Evolutionary conservation across 2,329 filamentous ascomycete genomes (phyloP).

Genomic region (Fusarium nisikadoi): DNA sequence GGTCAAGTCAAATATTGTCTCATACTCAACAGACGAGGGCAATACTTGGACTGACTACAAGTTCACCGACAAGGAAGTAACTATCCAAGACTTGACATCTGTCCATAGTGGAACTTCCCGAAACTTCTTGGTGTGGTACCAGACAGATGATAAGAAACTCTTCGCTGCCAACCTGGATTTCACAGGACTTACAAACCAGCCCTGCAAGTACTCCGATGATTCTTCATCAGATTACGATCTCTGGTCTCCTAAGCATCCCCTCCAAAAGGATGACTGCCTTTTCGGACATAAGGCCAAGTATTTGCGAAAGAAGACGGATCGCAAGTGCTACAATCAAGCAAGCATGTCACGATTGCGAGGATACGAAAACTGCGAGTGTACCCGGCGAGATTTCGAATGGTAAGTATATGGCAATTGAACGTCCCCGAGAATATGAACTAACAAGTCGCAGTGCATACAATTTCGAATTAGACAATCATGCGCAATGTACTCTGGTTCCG

Average conservation of each 20-base stretch:
- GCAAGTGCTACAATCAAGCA: slow-evolving; percentile 83
- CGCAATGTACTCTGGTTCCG: slow-evolving; percentile 79
- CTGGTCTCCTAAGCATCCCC: slow-evolving; percentile 88
- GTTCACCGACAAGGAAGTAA: slow-evolving; percentile 77
- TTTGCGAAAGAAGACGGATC: slow-evolving; percentile 85
- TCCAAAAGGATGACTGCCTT: slow-evolving; percentile 81
- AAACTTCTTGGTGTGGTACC: slow-evolving; percentile 92
- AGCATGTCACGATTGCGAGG: slow-evolving; percentile 76
- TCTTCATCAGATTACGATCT: slow-evolving; percentile 77
- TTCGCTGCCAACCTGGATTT: slow-evolving; percentile 91
- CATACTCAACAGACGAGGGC: slow-evolving; percentile 86
- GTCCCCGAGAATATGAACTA: slow-evolving; percentile 6
- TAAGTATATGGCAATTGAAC: slow-evolving; percentile 55
- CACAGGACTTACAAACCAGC: slow-evolving; percentile 76
- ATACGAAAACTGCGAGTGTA: slow-evolving; percentile 84
- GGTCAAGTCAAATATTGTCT: slow-evolving; percentile 74
- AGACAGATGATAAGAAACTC: slow-evolving; percentile 64
- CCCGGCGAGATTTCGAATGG: slow-evolving; percentile 91
- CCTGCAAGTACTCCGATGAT: slow-evolving; percentile 76
- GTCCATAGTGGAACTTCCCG: slow-evolving; percentile 88
- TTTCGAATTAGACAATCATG: slow-evolving; percentile 81
- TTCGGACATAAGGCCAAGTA: slow-evolving; percentile 94
- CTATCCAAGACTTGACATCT: slow-evolving; percentile 84
- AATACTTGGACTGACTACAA: slow-evolving; percentile 78
- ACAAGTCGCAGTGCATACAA: slow-evolving; percentile 82